A percentile compares a stretch with the other conserved stretches of the same genome.
Conservation (phyloP, 2,329 filamentous ascomycete species). For the Monilinia laxa region DNA sequence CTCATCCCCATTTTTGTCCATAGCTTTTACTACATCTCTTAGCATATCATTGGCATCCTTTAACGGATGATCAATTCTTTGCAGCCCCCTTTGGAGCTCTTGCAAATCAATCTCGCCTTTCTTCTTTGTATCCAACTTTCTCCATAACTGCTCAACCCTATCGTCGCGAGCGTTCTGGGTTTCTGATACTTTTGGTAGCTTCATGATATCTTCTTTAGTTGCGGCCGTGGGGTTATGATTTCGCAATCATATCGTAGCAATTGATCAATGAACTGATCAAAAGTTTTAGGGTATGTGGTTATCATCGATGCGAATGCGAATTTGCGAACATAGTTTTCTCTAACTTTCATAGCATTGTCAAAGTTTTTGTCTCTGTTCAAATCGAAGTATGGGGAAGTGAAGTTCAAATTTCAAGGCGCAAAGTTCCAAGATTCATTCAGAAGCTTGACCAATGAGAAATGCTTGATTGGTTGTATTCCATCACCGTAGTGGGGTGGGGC, state of each 20-base stretch:
- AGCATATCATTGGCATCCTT: conserved; percentile 92
- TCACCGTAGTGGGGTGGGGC: conserved; percentile 17
- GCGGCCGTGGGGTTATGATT: conserved; percentile 29
- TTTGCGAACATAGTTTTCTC: background rate
- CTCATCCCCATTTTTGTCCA: conserved; percentile 85
- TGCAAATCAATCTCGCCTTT: conserved; percentile 81
- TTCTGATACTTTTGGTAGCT: conserved; percentile 63
- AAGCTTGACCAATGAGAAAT: conserved; percentile 22
- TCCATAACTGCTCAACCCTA: conserved; percentile 82
- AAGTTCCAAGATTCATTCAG: conserved; percentile 20
- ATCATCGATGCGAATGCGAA: conserved; percentile 30
- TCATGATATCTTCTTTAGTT: conserved; percentile 22
- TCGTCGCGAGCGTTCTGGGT: conserved; percentile 76
- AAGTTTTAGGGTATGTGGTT: conserved; percentile 23
- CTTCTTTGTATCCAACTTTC: conserved; percentile 71
- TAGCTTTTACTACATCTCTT: conserved; percentile 72
- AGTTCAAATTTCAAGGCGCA: conserved; percentile 15
- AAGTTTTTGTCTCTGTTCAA: conserved; percentile 3
- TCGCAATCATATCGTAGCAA: conserved; percentile 31
- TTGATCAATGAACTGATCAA: conserved; percentile 25
- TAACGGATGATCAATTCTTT: conserved; percentile 86
- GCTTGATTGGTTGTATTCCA: conserved; percentile 19
- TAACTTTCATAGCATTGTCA: conserved; percentile 15
- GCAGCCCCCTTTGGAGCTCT: conserved; percentile 79
- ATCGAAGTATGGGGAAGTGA: background rate